Base-by-base conservation (phyloP, 108 stramenopile species). In the Skeletonema grethae region DNA sequence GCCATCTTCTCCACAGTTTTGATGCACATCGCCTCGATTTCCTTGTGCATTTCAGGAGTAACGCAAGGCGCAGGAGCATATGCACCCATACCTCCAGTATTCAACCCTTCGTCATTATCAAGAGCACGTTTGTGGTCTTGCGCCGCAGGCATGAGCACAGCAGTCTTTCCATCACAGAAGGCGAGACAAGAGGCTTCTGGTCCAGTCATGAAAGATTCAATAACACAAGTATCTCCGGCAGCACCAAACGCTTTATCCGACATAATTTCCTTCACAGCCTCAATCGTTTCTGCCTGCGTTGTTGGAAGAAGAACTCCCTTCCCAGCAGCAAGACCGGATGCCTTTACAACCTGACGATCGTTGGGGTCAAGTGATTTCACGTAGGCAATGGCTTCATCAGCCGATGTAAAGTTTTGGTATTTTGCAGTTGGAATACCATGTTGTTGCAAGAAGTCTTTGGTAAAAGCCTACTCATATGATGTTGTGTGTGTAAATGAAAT, bases 41-140 rank as follows among this genome's bases (percentile, higher is more conserved):
- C 88, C 57, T 79, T 80, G 43, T 96, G 91, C 61, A 97, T 71
- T 18, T 87, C 85, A 38, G 93, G 94, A 30, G 97, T 96, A 28
- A 98, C 93, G 75, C 90, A 90, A 29, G 99, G 99, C 13, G 99
- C 96, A 5, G 99, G 99, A 46, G 97, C 93, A 84, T 98, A 99
- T 18, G 98, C 99, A 18, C 99, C 99, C 99, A 99, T 99, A 53
- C 99, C 99, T 34, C 98, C 98, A 7, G 99, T 99, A 82, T 99
- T 99, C 70, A 97, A 86, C 11, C 99, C 99, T 77, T 86, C 63
- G 81, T 99, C 98, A 59, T 95, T 90, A 73, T 99, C 99, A 18
- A 97, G 81, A 11, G 97, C 97, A 22, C 99, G 91, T 83, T 99
- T 99, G 85, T 99, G 99, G 85, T 99, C 99, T 70, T 99, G 98